Percentiles rank a stretch among this genome's conserved stretches.
Evolutionary conservation across 805 yeast genomes (phyloP).

Genomic region (Saturnispora gosingensis): DNA sequence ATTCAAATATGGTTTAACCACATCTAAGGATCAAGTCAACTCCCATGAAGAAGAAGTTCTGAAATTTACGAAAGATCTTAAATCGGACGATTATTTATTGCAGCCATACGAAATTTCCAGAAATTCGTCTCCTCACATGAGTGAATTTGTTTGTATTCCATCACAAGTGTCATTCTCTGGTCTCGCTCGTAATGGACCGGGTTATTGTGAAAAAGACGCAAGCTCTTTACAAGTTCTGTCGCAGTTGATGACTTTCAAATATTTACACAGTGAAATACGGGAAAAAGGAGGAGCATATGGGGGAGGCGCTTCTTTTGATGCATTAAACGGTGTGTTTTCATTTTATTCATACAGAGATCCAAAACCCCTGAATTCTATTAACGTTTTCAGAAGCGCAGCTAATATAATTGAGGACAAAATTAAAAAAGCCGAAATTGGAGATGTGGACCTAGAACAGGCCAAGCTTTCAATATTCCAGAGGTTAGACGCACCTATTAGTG

Average conservation of each 20-base stretch:
- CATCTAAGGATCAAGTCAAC: constrained; percentile 36
- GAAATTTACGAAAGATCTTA: constrained; percentile 22
- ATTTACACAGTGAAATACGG: constrained; percentile 80
- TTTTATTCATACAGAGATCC: constrained; percentile 95
- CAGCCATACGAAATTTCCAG: constrained; percentile 11
- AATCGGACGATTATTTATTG: constrained; percentile 7
- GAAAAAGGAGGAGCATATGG: constrained; percentile 98
- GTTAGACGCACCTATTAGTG: constrained; percentile 81
- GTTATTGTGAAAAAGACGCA: constrained; percentile 63
- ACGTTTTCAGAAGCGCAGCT: constrained; percentile 47
- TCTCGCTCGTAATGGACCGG: constrained; percentile 53
- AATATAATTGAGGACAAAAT: constrained; percentile 32
- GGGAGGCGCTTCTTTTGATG: constrained; percentile 82
- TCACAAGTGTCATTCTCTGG: constrained; percentile 85
- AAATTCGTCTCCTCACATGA: neutral
- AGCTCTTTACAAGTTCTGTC: constrained; percentile 79
- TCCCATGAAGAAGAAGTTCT: constrained; percentile 30
- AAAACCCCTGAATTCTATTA: constrained; percentile 60
- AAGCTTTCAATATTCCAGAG: constrained; percentile 85
- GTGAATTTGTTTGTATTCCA: constrained; percentile 53
- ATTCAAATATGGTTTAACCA: constrained; percentile 48
- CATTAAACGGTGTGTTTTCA: constrained; percentile 68
- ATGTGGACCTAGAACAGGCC: constrained; percentile 74
- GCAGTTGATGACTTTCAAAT: constrained; percentile 70
- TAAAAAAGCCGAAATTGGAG: constrained; percentile 24